These are phyloP conservation scores for Pterulicium gracile DNA, from an alignment of 1,284 basidiomycete genomes.

Conservation along the genomic window DNA sequence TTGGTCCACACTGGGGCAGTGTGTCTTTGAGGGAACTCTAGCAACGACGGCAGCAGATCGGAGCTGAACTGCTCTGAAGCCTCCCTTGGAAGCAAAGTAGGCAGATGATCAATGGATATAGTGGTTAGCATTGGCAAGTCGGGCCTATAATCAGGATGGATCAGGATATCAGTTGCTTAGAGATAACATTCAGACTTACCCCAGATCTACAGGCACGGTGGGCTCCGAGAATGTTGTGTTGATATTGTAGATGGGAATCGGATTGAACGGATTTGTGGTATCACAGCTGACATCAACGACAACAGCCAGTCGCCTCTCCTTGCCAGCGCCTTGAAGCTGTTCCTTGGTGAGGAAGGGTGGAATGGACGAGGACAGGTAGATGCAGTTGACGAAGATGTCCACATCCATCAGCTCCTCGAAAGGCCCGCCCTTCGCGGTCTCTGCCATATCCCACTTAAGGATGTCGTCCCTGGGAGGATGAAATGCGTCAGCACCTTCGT, in stretches of 20 bases:
- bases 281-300: slow-evolving; percentile 99
- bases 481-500: not conserved
- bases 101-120: slow-evolving; percentile 96
- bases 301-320: slow-evolving; percentile 61
- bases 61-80: slow-evolving; percentile 93
- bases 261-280: slow-evolving; percentile 98
- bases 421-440: slow-evolving; percentile 96
- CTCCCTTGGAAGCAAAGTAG: slow-evolving; percentile 91
- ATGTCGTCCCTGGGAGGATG: slow-evolving; percentile 71
- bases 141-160: slow-evolving; percentile 23
- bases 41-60: slow-evolving; percentile 82
- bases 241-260: slow-evolving; percentile 90
- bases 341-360: slow-evolving; percentile 81
- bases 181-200: slow-evolving; percentile 38
- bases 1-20: slow-evolving; percentile 81
- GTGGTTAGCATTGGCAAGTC: slow-evolving; percentile 67
- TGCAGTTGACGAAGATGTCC: slow-evolving; percentile 99
- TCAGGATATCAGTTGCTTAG: slow-evolving; percentile 7
- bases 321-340: slow-evolving; percentile 66
- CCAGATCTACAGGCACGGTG: slow-evolving; percentile 80
- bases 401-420: slow-evolving; percentile 95
- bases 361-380: slow-evolving; percentile 88
- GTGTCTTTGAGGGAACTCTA: slow-evolving; percentile 63
- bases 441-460: slow-evolving; percentile 94
- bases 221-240: slow-evolving; percentile 96